Conservation (phyloP, 176 grass and related monocot species). For the Secale cereale region DNA sequence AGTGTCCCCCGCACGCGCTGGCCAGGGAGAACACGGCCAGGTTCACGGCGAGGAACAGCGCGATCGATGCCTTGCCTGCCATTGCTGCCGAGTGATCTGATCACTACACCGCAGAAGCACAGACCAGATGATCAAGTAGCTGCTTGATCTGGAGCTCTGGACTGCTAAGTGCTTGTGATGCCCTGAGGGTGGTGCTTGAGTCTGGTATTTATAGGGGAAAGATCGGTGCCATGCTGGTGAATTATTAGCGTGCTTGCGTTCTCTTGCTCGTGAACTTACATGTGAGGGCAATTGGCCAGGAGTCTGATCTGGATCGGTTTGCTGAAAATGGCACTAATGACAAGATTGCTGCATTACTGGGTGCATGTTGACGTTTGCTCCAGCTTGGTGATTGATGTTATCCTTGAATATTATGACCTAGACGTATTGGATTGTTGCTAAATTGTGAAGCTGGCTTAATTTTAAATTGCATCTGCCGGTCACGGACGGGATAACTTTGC, state of each 20-base stretch:
- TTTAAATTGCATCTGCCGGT: neutral
- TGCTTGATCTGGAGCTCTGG: neutral
- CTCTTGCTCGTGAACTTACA: neutral
- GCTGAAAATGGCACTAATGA: no score
- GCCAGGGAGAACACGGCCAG: constrained; percentile 23
- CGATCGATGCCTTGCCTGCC: constrained; percentile 30
- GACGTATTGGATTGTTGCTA: neutral
- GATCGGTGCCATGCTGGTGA: no score
- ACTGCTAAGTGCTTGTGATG: neutral
- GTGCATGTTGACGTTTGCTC: neutral
- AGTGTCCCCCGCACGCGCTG: neutral
- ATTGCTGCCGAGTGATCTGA: constrained; percentile 17
- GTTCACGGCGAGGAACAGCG: constrained; percentile 36
- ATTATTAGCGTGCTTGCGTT: no score
- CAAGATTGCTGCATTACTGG: constrained; percentile 26
- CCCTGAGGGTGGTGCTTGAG: neutral
- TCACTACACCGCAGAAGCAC: neutral
- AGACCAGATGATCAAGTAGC: neutral
- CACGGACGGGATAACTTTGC: neutral
- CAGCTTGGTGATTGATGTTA: constrained; percentile 6
- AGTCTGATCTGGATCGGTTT: no score
- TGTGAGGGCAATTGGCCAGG: no score
- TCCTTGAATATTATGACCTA: neutral
- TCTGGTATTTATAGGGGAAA: neutral
- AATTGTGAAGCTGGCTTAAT: neutral